Conservation (phyloP, 176 grass and related monocot species). For the Raddia distichophylla region DNA sequence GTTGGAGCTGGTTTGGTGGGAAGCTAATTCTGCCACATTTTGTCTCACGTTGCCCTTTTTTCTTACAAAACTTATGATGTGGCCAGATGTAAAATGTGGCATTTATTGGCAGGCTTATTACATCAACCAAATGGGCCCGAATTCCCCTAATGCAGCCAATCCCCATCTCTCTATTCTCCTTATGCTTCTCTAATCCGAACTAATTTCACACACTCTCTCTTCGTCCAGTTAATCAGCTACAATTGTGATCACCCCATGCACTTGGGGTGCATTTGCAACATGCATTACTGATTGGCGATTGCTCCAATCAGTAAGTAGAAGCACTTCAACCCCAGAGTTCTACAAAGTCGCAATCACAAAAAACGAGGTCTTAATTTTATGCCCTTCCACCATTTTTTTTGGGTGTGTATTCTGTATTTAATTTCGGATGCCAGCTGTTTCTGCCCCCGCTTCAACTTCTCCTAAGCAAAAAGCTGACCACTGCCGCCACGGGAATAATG, state of each 20-base stretch:
- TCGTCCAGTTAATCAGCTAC: background rate
- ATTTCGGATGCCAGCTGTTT: background rate
- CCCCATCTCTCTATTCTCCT: background rate
- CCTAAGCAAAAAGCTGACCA: background rate
- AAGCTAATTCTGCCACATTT: too few species aligned
- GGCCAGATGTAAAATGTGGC: too few species aligned
- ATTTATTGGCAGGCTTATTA: too few species aligned
- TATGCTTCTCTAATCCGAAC: background rate
- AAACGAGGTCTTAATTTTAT: background rate
- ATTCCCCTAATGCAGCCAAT: too few species aligned
- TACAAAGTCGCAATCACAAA: slow-evolving; percentile 1
- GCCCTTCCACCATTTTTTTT: background rate
- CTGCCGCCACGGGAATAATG: background rate
- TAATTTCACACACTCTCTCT: background rate
- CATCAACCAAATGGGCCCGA: too few species aligned
- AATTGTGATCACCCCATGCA: background rate
- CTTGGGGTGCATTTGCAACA: background rate
- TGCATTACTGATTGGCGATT: background rate
- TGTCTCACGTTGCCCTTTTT: background rate
- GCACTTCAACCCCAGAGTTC: background rate
- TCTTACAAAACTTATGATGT: too few species aligned
- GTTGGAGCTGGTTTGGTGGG: background rate
- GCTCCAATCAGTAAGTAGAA: background rate
- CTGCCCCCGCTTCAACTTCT: background rate
- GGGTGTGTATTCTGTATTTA: background rate